Evolutionary conservation across 1,284 basidiomycete species (phyloP), one percentile per base, ranked within the genome.

Genomic region (Malassezia sympodialis): DNA sequence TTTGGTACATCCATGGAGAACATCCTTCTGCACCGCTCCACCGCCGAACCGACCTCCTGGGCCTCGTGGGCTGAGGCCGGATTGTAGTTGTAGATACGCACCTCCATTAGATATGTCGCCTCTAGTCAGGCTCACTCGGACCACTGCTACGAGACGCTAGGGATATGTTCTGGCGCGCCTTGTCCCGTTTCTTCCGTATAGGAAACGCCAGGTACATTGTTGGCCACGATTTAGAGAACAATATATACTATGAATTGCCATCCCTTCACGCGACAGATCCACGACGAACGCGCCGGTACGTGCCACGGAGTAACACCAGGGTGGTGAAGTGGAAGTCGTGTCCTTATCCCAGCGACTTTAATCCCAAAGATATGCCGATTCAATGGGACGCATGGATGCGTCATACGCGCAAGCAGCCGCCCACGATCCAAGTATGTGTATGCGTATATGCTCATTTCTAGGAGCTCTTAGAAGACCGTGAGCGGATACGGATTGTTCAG

Each of bases 371-470:
- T 7, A 60, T 73, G 19, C 69, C 70, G 5, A 63, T 68, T 6
- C 70, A 73, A 49, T 73, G 70, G 70, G 60, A 62, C 26, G 66
- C 66, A 50, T 73, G 70, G 70, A 58, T 73, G 48, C 51, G 70
- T 8, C 70, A 73, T 34, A 73, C 70, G 3, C 45, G 70, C 1
- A 23, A 61, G 12, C 40, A 61, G 0, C 49, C 70, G 7, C 70
- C 70, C 0, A 51, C 52, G 6, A 63, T 73, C 19, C 59, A 69
- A 37, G 68, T 61, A 52, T 32, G 60, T 35, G 11, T 4, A 1
- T 21, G 10, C 19, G 23, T 30, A 32, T 14, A 23, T 39, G 23
- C 49, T 31, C 10, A 26, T n/a, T 10, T 28, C 14, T 30, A 58
- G 49, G 59, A 61, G 35, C 41, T 61, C 1, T 14, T 41, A 19